A percentile compares a stretch with the other conserved stretches of the same genome.
These are phyloP conservation scores for Ehretia macrophylla DNA, from an alignment of 257 asterid species.

Conservation along the genomic window DNA sequence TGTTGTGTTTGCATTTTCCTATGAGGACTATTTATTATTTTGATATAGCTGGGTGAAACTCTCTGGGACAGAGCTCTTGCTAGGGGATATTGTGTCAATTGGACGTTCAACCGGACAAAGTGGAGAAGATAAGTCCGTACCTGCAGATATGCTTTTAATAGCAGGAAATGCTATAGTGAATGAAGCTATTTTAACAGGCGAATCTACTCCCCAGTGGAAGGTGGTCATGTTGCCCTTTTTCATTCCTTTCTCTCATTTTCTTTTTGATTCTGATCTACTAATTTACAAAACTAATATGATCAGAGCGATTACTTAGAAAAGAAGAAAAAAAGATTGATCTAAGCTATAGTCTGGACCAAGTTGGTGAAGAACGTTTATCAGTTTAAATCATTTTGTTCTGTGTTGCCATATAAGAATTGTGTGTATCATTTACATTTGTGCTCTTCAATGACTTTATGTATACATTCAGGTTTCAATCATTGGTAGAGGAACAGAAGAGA, in stretches of 20 bases:
- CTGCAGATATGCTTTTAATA: slow-evolving; percentile 97
- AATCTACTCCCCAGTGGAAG: slow-evolving; percentile 99
- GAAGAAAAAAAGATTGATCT: no score
- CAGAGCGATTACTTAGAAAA: background rate
- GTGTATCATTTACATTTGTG: no score
- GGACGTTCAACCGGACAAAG: slow-evolving; percentile 82
- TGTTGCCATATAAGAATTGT: no score
- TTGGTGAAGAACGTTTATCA: no score
- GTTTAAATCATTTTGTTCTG: background rate
- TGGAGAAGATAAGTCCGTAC: slow-evolving; percentile 95
- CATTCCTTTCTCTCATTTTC: background rate
- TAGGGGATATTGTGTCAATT: slow-evolving; percentile 96
- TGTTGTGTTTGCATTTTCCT: slow-evolving; percentile 8
- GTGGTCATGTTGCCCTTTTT: slow-evolving; percentile 30
- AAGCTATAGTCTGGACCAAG: no score
- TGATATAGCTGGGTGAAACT: slow-evolving; percentile 80
- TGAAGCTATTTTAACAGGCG: slow-evolving; percentile 98
- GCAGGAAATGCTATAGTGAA: slow-evolving; percentile 97
- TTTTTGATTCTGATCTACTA: background rate
- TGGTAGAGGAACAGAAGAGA: slow-evolving; percentile 77
- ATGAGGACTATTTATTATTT: slow-evolving; percentile 19
- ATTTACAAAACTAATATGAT: background rate
- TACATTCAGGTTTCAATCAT: slow-evolving; percentile 67
- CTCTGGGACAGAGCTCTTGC: slow-evolving; percentile 89
- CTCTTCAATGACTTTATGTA: background rate